phyloP scores from a whole-genome alignment of 352 stramenopile species.

The Globisporangium viniferum region DNA sequence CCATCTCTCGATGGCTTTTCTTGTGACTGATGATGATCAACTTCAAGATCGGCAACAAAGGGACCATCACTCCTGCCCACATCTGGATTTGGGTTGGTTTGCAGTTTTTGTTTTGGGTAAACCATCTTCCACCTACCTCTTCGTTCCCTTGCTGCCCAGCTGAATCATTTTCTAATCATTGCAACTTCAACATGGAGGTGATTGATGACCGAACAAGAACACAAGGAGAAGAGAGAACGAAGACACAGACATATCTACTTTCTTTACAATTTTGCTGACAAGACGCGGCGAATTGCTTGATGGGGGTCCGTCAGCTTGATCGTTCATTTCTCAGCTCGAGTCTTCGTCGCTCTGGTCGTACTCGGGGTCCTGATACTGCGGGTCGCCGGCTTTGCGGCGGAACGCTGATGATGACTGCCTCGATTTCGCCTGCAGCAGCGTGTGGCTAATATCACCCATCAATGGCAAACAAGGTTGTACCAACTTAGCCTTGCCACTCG shows the following conservation, averaged over 20 bases:
- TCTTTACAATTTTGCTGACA: too few species aligned
- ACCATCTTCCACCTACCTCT: too few species aligned
- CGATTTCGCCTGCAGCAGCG: constrained; percentile 69
- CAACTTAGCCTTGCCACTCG: neutral
- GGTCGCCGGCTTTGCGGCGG: constrained; percentile 36
- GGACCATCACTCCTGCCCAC: neutral
- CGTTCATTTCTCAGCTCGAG: constrained; percentile 38
- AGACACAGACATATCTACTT: too few species aligned
- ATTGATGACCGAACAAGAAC: too few species aligned
- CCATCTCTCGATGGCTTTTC: neutral
- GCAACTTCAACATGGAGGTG: too few species aligned
- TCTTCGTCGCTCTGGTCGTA: constrained; percentile 82
- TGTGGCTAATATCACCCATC: constrained; percentile 33
- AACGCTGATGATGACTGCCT: constrained; percentile 45
- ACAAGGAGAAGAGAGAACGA: too few species aligned
- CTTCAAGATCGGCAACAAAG: neutral
- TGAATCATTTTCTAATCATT: too few species aligned
- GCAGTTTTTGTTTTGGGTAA: neutral
- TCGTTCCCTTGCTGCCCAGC: too few species aligned
- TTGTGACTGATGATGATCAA: neutral
- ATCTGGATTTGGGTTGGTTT: neutral
- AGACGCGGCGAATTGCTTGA: too few species aligned
- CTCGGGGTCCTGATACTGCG: constrained; percentile 65
- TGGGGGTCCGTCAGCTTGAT: too few species aligned
- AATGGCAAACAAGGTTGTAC: neutral